Conservation (phyloP, 306 rosid genomes). For the Inga laurina region DNA sequence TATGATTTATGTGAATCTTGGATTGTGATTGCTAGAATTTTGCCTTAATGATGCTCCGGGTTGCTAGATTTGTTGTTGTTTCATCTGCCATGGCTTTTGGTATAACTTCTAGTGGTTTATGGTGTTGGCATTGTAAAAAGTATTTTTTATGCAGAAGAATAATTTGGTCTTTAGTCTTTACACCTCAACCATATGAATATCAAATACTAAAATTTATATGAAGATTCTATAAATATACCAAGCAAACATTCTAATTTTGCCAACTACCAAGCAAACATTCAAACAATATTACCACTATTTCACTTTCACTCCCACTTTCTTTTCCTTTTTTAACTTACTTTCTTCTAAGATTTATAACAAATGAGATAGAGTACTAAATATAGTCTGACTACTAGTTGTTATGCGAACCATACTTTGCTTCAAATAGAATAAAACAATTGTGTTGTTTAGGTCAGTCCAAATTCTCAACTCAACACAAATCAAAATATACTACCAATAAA, state of each 20-base stretch:
- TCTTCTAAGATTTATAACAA: not conserved
- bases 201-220: no score
- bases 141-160: not conserved
- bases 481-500: not conserved
- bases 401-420: not conserved
- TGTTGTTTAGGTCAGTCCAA: not conserved
- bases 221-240: not conserved
- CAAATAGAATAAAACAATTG: not conserved
- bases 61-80: no score
- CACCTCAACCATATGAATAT: not conserved
- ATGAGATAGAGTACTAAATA: not conserved
- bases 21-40: no score
- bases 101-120: not conserved
- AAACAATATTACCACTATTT: no score
- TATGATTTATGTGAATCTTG: no score
- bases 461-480: not conserved
- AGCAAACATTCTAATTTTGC: no score
- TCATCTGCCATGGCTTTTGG: not conserved
- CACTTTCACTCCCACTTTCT: not conserved
- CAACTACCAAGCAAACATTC: no score
- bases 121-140: not conserved
- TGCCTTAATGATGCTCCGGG: no score
- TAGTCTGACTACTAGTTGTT: not conserved
- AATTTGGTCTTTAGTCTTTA: not conserved
- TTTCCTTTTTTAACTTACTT: not conserved